Percentiles rank a stretch among this genome's conserved stretches.
Conservation (phyloP, 2,329 filamentous ascomycete genomes). For the Periconia sp. region DNA sequence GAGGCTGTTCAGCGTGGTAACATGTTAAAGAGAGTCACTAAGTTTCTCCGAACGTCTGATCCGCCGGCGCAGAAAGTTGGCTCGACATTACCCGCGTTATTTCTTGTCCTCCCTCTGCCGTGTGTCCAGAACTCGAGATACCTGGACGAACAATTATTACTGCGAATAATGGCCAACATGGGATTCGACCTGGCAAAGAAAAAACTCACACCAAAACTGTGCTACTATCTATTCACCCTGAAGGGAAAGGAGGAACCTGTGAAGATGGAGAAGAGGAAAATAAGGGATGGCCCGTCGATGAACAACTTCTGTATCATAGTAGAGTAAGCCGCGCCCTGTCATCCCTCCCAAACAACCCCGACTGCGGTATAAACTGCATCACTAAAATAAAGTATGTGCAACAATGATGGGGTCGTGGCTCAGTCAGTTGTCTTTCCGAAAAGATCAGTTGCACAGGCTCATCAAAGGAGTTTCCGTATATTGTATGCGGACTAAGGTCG, state of each 20-base stretch:
- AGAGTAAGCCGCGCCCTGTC: conserved; percentile 17
- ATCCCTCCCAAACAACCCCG: neutral
- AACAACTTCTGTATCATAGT: conserved; percentile 92
- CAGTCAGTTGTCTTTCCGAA: no score
- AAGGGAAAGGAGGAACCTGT: conserved; percentile 31
- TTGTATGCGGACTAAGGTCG: no score
- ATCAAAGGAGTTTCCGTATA: no score
- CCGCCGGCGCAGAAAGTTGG: neutral
- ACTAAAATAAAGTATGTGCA: no score
- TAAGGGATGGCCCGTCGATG: conserved; percentile 72
- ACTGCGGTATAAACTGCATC: no score
- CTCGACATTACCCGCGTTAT: conserved; percentile 63
- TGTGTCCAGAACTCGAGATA: conserved; percentile 92
- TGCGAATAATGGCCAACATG: conserved; percentile 72
- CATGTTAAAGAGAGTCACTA: conserved; percentile 65
- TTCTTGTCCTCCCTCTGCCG: conserved; percentile 85
- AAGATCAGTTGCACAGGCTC: no score
- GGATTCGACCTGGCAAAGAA: conserved; percentile 68
- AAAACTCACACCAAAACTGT: conserved; percentile 80
- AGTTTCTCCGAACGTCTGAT: conserved; percentile 32
- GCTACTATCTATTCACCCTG: conserved; percentile 84
- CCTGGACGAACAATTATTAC: conserved; percentile 69
- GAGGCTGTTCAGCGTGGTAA: conserved; percentile 72
- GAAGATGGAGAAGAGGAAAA: conserved; percentile 70
- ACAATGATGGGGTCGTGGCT: no score